Evolutionary conservation across 495 filamentous ascomycete genomes (phyloP).

Genomic region (Platismatia glauca): DNA sequence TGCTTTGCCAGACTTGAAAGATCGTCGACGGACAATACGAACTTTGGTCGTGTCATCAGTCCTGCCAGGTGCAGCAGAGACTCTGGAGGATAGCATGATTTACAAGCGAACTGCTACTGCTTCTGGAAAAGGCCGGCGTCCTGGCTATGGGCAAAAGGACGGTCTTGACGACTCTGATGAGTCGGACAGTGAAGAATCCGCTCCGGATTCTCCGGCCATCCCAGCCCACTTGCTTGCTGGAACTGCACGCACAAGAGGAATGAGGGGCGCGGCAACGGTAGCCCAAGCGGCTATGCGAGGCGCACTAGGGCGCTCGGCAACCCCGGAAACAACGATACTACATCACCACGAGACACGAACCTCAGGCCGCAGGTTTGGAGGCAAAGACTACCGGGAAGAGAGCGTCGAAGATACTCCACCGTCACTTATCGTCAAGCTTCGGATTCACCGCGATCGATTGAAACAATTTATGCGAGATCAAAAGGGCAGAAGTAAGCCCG

Average conservation of each 20-base stretch:
- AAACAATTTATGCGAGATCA: conserved; percentile 48
- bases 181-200: conserved; percentile 79
- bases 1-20: conserved; percentile 90
- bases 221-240: conserved; percentile 56
- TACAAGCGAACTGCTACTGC: conserved; percentile 58
- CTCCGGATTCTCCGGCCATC: conserved; percentile 76
- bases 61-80: conserved; percentile 72
- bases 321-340: conserved; percentile 63
- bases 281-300: conserved; percentile 66
- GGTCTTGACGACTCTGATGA: conserved; percentile 79
- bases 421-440: conserved; percentile 62
- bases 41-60: conserved; percentile 85
- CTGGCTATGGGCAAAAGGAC: conserved; percentile 43
- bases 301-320: conserved; percentile 76
- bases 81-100: conserved; percentile 75
- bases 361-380: conserved; percentile 49
- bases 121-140: conserved; percentile 48
- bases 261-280: conserved; percentile 75
- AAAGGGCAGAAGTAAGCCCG: conserved; percentile 34
- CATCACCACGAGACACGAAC: conserved; percentile 68
- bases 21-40: conserved; percentile 82
- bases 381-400: conserved; percentile 58
- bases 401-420: conserved; percentile 52
- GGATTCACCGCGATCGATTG: conserved; percentile 54
- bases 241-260: conserved; percentile 76